phyloP scores from a whole-genome alignment of 805 yeast genomes.

The Candida pseudofarinosa region DNA sequence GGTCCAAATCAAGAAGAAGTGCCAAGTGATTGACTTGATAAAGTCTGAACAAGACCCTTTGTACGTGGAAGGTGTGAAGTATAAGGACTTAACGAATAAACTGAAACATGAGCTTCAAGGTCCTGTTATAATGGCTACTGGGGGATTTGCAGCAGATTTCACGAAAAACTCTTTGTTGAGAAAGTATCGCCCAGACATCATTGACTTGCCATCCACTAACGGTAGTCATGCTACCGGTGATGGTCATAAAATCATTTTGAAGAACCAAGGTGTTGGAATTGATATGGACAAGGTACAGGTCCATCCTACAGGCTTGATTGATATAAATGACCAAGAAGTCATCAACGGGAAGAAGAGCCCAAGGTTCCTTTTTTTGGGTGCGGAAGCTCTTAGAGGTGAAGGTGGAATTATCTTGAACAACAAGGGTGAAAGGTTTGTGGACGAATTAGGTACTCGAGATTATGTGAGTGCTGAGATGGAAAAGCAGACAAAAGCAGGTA shows the following conservation, averaged over 20 bases:
- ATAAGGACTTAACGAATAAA: constrained; percentile 29
- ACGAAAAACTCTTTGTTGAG: constrained; percentile 48
- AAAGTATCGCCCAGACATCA: constrained; percentile 56
- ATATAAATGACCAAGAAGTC: constrained; percentile 42
- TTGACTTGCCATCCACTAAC: constrained; percentile 55
- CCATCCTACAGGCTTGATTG: constrained; percentile 64
- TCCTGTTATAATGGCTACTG: constrained; percentile 60
- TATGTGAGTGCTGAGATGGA: constrained; percentile 57
- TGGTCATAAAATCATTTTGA: constrained; percentile 53
- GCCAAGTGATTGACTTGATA: constrained; percentile 42
- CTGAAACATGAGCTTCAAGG: constrained; percentile 38
- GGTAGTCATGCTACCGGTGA: constrained; percentile 62
- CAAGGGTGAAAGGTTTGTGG: constrained; percentile 53
- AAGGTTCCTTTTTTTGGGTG: constrained; percentile 56
- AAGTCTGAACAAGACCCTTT: constrained; percentile 22
- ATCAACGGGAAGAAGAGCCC: constrained; percentile 36
- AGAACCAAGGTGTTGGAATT: constrained; percentile 50
- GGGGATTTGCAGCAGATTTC: constrained; percentile 67
- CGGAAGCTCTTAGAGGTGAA: constrained; percentile 63
- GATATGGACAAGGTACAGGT: constrained; percentile 66
- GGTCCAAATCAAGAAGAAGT: constrained; percentile 35
- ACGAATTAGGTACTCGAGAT: constrained; percentile 59
- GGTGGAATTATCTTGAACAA: constrained; percentile 56
- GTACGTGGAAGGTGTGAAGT: constrained; percentile 27
- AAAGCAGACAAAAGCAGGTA: constrained; percentile 34